Conservation (phyloP, 345 rosid species). For the Melaleuca quinquenervia region DNA sequence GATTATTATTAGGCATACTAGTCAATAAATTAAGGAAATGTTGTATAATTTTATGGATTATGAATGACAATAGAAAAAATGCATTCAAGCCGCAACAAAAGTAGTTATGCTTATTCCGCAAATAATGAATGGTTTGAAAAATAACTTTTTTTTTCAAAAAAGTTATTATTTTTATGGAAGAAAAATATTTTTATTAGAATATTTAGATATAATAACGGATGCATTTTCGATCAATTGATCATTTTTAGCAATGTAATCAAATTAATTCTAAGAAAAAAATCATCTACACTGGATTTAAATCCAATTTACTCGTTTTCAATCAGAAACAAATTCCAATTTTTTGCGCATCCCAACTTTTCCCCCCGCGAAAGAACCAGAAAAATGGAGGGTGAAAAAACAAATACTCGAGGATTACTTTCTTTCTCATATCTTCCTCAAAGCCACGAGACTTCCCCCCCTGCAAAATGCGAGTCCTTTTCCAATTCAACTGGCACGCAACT, state of each 20-base stretch:
- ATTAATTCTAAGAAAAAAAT: neutral
- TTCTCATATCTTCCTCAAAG: neutral
- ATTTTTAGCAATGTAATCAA: too few species aligned
- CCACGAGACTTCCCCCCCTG: neutral
- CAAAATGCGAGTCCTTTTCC: neutral
- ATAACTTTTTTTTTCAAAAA: too few species aligned
- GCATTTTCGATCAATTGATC: neutral
- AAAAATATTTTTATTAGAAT: too few species aligned
- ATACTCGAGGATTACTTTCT: neutral
- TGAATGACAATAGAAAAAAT: too few species aligned
- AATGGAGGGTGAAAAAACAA: neutral
- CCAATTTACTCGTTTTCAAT: neutral
- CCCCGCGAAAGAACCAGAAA: neutral
- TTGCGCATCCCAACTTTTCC: neutral
- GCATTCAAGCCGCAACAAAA: too few species aligned
- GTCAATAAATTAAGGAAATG: too few species aligned
- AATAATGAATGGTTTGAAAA: too few species aligned
- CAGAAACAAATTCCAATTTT: neutral
- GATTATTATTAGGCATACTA: too few species aligned
- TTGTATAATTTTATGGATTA: too few species aligned
- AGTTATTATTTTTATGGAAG: too few species aligned
- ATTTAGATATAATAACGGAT: neutral
- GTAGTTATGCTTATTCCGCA: too few species aligned
- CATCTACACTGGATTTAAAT: neutral
- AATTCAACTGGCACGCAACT: neutral